Evolutionary conservation across 139 green algal genomes (phyloP).

Genomic region (Chlorella sp.): DNA sequence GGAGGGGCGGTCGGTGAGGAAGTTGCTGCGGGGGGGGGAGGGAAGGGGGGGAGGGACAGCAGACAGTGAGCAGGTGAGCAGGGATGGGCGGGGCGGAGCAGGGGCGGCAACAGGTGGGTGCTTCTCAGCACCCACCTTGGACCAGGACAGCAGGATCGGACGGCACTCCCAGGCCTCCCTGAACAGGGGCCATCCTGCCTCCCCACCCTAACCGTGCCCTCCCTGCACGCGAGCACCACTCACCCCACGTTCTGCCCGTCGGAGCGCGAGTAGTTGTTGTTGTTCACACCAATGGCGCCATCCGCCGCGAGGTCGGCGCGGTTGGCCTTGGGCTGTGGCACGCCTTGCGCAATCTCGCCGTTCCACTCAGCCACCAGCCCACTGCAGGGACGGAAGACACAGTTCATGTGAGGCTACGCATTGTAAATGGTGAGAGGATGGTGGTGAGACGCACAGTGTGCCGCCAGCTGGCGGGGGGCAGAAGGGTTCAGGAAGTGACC

Average conservation of each 20-base stretch:
- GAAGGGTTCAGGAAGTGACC: too few species aligned
- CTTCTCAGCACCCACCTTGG: neutral
- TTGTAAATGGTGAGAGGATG: too few species aligned
- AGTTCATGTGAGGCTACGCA: neutral
- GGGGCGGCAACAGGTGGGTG: neutral
- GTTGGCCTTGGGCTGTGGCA: neutral
- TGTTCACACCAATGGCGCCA: slow-evolving; percentile 17
- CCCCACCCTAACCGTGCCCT: neutral
- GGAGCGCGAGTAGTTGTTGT: slow-evolving; percentile 82
- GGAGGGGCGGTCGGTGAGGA: slow-evolving; percentile 48
- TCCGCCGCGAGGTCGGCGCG: neutral
- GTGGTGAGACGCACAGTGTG: too few species aligned
- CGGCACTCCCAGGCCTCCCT: too few species aligned
- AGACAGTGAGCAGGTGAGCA: neutral
- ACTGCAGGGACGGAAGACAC: neutral
- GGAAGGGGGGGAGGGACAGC: neutral
- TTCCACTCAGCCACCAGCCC: slow-evolving; percentile 26
- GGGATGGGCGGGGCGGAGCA: neutral
- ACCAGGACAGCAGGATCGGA: neutral
- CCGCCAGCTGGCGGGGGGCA: too few species aligned
- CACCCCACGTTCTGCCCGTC: slow-evolving; percentile 76
- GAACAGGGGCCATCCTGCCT: too few species aligned
- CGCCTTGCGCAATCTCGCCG: slow-evolving; percentile 2
- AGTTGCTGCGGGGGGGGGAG: slow-evolving; percentile 6
- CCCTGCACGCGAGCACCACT: neutral